These are phyloP conservation scores for Rhipidocladum racemiflorum DNA, from an alignment of 176 grass and related monocot species.

Conservation along the genomic window DNA sequence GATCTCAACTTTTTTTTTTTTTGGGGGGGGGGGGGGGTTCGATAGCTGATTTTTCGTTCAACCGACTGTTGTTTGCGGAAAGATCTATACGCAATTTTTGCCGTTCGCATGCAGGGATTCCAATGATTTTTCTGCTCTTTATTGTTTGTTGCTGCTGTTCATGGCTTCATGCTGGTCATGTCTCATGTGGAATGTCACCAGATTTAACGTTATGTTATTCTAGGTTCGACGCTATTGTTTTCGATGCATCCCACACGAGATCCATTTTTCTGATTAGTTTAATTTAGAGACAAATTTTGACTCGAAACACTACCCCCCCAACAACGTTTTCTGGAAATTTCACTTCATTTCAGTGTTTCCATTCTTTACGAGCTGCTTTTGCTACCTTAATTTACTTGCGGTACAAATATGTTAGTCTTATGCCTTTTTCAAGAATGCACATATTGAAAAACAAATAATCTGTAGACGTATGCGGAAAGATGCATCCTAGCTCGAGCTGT, in stretches of 20 bases:
- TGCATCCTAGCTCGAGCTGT: not conserved
- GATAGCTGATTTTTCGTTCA: not conserved
- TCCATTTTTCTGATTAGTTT: not conserved
- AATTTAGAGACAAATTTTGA: not conserved
- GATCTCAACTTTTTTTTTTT: not conserved
- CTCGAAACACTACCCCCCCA: not conserved
- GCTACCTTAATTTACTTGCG: not conserved
- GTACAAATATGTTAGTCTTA: not conserved
- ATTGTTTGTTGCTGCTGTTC: not conserved
- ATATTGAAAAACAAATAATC: not conserved
- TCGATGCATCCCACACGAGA: not conserved
- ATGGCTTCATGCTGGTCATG: not conserved
- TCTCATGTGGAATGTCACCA: not conserved
- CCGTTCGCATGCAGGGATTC: not conserved
- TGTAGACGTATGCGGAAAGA: not conserved
- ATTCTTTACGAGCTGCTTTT: not conserved
- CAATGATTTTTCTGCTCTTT: not conserved
- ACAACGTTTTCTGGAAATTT: not conserved
- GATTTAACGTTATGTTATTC: not conserved
- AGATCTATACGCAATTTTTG: slow-evolving; percentile 1
- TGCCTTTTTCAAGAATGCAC: not conserved
- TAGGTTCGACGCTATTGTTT: not conserved
- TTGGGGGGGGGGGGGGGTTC: no score
- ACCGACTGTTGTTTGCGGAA: not conserved
- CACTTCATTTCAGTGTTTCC: not conserved